Evolutionary conservation across 768 basidiomycete species (phyloP).

Genomic region (Cystobasidium tubakii): DNA sequence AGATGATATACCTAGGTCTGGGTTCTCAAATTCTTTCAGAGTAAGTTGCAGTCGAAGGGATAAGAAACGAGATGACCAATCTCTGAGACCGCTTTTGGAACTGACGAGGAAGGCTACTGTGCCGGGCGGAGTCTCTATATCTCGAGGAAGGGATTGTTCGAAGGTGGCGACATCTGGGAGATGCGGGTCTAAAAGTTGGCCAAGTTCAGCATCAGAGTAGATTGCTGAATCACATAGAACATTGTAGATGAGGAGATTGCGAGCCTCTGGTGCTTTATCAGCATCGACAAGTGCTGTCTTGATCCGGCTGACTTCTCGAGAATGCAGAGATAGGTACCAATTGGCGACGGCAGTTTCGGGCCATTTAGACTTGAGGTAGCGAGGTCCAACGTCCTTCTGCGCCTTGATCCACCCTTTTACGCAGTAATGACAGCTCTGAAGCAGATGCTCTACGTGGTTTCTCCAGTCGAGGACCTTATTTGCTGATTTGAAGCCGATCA

Average conservation of each 20-base stretch:
- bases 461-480: slow-evolving; percentile 21
- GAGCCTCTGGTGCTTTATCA: not conserved
- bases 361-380: not conserved
- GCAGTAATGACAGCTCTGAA: slow-evolving; percentile 26
- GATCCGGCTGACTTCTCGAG: not conserved
- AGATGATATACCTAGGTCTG: not conserved
- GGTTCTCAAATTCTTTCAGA: not conserved
- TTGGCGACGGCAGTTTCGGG: slow-evolving; percentile 3
- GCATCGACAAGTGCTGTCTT: not conserved
- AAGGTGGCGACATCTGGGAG: not conserved
- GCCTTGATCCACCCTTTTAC: slow-evolving; percentile 36
- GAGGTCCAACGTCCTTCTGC: not conserved
- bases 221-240: slow-evolving; percentile 11
- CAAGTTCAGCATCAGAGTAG: slow-evolving; percentile 10
- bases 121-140: slow-evolving; percentile 1
- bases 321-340: slow-evolving; percentile 17
- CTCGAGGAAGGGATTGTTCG: not conserved
- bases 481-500: slow-evolving; percentile 35
- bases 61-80: not conserved
- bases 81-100: not conserved
- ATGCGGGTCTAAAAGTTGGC: not conserved
- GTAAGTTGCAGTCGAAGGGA: not conserved
- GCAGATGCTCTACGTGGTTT: not conserved
- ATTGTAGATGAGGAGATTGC: slow-evolving; percentile 6
- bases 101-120: not conserved